Base-by-base conservation (phyloP, 139 green algal genomes). In the Nannochloris sp. region DNA sequence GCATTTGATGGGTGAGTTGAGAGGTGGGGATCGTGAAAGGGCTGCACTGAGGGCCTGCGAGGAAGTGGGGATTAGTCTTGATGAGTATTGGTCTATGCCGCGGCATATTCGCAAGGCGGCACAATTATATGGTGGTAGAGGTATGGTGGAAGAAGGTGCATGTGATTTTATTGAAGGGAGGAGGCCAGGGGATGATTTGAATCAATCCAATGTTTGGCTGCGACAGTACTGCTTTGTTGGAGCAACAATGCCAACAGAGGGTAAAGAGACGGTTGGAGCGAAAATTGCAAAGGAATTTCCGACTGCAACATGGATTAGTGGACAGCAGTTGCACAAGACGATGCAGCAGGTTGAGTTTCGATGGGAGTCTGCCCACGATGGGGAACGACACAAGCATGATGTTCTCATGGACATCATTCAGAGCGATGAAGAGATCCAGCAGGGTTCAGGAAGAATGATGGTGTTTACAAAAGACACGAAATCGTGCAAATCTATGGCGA, bases 181-280 rank as follows among this genome's bases (percentile, higher is more conserved):
- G 11, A 19, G 36, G 27, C 24, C 27, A 56, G 37, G 27, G 18
- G 23, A 48, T 19, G 57, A 23, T 55, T 12, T 57, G 15, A 25
- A 19, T 37, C 23, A 24, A 31, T 51, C 12, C 19, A 61, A 51
- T 36, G 36, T 25, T 40, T 83, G 78, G 71, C 29, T 56, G 37
- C 67, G 86, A 67, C 90, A 97, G 82, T 96, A 96, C 70, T 53
- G 95, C 14, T 98, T 95, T 80, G 86, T 88, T 2, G 92, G 82
- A 5, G 92, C 92, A 18, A 98, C 92, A 1, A 84, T 98, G 79
- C 90, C 92, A 0, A 57, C 71, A 5, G 66, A 77, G 6, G 75
- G 85, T 2, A 83, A 74, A 4, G 81, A 80, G 53, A 78, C 48
- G 0, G 84, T 89, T 21, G 81, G 78, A 8, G 75, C 36, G 3